Base-by-base conservation (phyloP, 23 red algal species). In the Gracilaria vermiculophylla region DNA sequence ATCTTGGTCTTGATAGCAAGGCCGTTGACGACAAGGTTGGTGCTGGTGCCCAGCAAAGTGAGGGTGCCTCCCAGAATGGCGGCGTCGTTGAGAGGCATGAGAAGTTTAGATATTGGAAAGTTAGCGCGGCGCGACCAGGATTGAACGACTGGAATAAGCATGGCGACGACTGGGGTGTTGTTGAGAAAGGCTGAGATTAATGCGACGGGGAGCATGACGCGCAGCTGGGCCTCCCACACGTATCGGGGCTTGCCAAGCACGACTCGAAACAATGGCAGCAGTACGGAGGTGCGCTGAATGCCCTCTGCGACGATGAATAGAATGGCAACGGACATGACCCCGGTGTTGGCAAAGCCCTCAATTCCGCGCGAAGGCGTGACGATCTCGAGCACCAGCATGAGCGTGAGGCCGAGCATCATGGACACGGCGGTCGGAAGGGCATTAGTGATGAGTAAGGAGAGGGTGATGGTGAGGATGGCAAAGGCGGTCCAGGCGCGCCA, bases 31-130 rank as follows among this genome's bases (percentile, higher is more conserved):
- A 97, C 90, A 24, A 97, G 76, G 44, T 94, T 94, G 37, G 90
- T 93, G 53, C 83, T 90, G 5, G 95, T 94, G 58, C 95, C 95
- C 7, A 97, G 75, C 25, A 97, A 78, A 21, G 95, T 97, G 36
- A 93, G 45, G 1, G 90, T 90, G 34, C 95, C 89, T 35, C 95
- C 95, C 21, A 97, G 70, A 42, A 97, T 79, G 52, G 95, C 90
- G 51, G 95, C 95, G 52, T 97, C 76, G 77, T 97, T 97, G 65
- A 97, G 69, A 14, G 90, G 95, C 95, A 97, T 97, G 69, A 97
- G 91, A 16, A 97, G 67, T 60, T 94, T 97, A 20, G 90, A 89
- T 28, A 86, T 73, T 20, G 95, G 82, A 20, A 94, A 89, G 34
- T 89, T 88, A 47, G 90, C 75, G 23, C 76, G 65, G 54, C 95